Percentiles rank a stretch among this genome's conserved stretches.
phyloP scores from a whole-genome alignment of 2,329 filamentous ascomycete genomes.

The Colletotrichum liriopes region DNA sequence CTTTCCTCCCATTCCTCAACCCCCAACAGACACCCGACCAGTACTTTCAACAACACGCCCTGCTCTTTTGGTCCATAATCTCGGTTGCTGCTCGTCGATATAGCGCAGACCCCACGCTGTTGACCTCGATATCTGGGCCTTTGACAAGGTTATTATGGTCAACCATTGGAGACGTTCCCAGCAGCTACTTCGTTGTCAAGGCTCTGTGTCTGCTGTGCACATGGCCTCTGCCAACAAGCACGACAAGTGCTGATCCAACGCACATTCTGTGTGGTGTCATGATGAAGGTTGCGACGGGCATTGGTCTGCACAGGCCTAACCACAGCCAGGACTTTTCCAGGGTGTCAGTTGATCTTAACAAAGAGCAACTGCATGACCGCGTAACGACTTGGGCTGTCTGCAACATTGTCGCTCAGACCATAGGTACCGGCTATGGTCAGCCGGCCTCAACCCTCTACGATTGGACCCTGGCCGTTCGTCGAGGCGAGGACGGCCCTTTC shows the following conservation, averaged over 20 bases:
- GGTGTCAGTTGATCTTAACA: conserved; percentile 81
- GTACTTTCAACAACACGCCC: conserved; percentile 82
- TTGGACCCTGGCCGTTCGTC: conserved; percentile 77
- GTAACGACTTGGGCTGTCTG: conserved; percentile 88
- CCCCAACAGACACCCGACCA: conserved; percentile 77
- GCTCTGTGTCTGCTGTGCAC: conserved; percentile 85
- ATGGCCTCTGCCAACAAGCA: conserved; percentile 88
- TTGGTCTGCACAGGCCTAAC: conserved; percentile 84
- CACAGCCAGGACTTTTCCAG: conserved; percentile 88
- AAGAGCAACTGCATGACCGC: conserved; percentile 84
- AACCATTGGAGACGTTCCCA: conserved; percentile 83
- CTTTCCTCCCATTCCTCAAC: conserved; percentile 83
- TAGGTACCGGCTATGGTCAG: conserved; percentile 88
- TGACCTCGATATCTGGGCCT: conserved; percentile 78
- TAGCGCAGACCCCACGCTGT: conserved; percentile 72
- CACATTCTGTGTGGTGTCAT: conserved; percentile 87
- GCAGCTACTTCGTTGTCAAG: conserved; percentile 86
- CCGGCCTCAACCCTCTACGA: conserved; percentile 85
- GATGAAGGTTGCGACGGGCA: conserved; percentile 90
- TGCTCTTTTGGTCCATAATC: conserved; percentile 90
- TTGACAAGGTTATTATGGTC: conserved; percentile 82
- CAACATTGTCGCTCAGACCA: conserved; percentile 86
- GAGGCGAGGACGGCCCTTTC: conserved; percentile 73
- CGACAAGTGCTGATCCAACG: conserved; percentile 84
- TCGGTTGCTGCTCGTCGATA: conserved; percentile 83